Conservation (phyloP, 495 filamentous ascomycete species). For the Talaromyces liani region DNA sequence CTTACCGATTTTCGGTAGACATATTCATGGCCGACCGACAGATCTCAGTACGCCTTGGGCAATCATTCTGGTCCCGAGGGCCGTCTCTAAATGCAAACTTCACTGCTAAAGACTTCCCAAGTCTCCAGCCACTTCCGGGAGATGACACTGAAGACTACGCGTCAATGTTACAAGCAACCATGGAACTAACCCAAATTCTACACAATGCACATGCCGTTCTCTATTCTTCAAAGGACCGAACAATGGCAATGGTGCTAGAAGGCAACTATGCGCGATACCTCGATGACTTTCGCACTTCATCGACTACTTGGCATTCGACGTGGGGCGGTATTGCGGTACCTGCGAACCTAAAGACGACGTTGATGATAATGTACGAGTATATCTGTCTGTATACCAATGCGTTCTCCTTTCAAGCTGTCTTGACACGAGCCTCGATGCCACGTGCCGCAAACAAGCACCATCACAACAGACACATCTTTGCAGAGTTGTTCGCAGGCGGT, state of each 20-base stretch:
- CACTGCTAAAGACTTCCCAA: not conserved
- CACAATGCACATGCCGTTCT: not conserved
- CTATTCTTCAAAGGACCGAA: not conserved
- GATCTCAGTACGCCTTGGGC: not conserved
- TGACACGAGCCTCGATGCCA: not conserved
- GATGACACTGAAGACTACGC: not conserved
- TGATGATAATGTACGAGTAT: not conserved
- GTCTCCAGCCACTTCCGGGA: not conserved
- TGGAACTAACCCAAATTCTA: not conserved
- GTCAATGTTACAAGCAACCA: not conserved
- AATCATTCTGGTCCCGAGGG: not conserved
- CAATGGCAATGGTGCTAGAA: not conserved
- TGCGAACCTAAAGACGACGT: not conserved
- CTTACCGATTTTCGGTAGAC: not conserved
- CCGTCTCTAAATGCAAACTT: not conserved
- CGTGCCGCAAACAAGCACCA: not conserved
- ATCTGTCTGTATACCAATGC: not conserved
- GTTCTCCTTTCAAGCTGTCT: not conserved
- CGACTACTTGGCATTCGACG: not conserved
- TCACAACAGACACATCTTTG: not conserved
- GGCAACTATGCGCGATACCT: not conserved
- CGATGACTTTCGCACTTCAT: not conserved
- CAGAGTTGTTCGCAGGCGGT: not conserved
- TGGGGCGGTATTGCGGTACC: not conserved
- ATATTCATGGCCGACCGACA: not conserved